These are phyloP conservation scores for Clavariopsis aquatica DNA, from an alignment of 495 filamentous ascomycete genomes.

Conservation along the genomic window DNA sequence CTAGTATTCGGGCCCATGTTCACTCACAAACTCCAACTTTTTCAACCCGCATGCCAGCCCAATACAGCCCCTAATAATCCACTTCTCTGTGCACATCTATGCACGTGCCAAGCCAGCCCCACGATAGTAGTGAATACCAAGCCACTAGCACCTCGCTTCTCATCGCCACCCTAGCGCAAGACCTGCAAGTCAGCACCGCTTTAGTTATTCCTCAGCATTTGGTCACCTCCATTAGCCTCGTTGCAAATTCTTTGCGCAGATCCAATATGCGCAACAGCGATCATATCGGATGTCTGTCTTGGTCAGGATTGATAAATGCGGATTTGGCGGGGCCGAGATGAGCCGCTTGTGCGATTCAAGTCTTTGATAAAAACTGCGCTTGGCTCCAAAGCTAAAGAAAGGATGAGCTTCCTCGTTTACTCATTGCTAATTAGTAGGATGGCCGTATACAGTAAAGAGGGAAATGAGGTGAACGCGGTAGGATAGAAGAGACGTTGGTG, in stretches of 20 bases:
- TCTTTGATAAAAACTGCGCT: constrained; percentile 5
- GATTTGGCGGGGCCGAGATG: not conserved
- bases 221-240: constrained; percentile 13
- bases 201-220: constrained; percentile 26
- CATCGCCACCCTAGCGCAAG: not conserved
- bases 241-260: not conserved
- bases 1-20: no score
- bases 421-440: not conserved
- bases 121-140: not conserved
- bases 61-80: constrained; percentile 15
- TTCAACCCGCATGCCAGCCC: not conserved
- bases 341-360: constrained; percentile 6
- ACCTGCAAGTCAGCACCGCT: constrained; percentile 8
- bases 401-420: not conserved
- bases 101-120: not conserved
- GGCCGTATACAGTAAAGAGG: not conserved
- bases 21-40: no score
- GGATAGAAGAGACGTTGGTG: not conserved
- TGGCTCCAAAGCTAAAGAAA: not conserved
- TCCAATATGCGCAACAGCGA: not conserved
- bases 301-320: not conserved
- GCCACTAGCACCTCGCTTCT: constrained; percentile 10
- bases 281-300: not conserved
- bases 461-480: not conserved
- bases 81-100: not conserved